Conservation (phyloP, 108 stramenopile genomes). For the Nannochloropsis oceanica region DNA sequence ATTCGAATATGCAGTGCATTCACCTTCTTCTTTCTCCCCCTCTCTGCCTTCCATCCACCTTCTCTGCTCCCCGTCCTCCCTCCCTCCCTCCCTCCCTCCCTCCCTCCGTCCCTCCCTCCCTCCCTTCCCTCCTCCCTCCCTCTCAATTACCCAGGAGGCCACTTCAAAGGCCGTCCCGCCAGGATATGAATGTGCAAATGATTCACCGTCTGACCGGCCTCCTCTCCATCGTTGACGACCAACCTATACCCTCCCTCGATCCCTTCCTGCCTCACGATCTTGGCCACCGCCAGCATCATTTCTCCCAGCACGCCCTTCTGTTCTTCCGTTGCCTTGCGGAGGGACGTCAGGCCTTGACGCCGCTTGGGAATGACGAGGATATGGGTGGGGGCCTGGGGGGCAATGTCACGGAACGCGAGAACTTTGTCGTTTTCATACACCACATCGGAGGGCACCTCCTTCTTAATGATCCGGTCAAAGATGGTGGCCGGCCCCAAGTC, state of each 20-base stretch:
- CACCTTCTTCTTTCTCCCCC: neutral
- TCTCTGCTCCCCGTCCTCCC: neutral
- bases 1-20: too few species aligned
- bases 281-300: conserved; percentile 70
- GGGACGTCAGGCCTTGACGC: conserved; percentile 62
- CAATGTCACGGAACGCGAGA: conserved; percentile 79
- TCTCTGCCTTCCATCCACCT: neutral
- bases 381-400: conserved; percentile 77
- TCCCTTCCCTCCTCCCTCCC: neutral
- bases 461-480: conserved; percentile 81
- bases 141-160: conserved; percentile 40
- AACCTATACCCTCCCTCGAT: conserved; percentile 32
- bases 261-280: conserved; percentile 64
- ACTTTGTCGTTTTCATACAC: conserved; percentile 76
- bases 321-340: conserved; percentile 67
- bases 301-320: conserved; percentile 85
- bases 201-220: conserved; percentile 45
- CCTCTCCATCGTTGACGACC: conserved; percentile 46
- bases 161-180: conserved; percentile 38
- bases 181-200: conserved; percentile 46
- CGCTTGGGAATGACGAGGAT: conserved; percentile 91
- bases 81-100: neutral
- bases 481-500: conserved; percentile 44
- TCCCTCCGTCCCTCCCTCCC: conserved; percentile 1
- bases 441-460: conserved; percentile 74